Conservation (phyloP, 139 green algal genomes). For the Chlamydomonas schloesseri region DNA sequence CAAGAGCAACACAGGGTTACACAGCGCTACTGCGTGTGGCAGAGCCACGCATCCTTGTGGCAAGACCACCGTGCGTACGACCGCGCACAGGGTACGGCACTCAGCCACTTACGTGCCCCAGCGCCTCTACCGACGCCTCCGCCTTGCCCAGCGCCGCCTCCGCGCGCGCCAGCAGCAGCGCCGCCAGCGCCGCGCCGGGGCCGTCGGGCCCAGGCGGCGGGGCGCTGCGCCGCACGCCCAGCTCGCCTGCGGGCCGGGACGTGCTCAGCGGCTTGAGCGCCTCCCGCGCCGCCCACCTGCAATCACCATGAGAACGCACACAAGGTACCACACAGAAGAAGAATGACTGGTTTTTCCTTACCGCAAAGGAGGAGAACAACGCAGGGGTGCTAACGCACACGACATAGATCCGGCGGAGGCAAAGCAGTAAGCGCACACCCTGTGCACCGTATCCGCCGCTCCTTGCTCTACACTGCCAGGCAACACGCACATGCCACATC, state of each 20-base stretch:
- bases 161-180: conserved; percentile 28
- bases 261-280: conserved; percentile 21
- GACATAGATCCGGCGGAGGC: too few species aligned
- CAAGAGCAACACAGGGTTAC: too few species aligned
- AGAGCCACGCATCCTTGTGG: too few species aligned
- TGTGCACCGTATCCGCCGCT: too few species aligned
- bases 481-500: too few species aligned
- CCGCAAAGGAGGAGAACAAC: not conserved
- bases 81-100: too few species aligned
- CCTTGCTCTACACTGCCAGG: too few species aligned
- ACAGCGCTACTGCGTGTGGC: too few species aligned
- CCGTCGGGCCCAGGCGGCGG: not conserved
- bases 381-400: not conserved
- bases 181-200: conserved; percentile 37
- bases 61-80: too few species aligned
- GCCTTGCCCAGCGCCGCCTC: conserved; percentile 32
- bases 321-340: not conserved
- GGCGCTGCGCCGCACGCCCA: conserved; percentile 2
- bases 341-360: too few species aligned
- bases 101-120: not conserved
- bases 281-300: conserved; percentile 47
- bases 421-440: too few species aligned
- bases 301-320: not conserved
- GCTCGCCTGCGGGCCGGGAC: not conserved
- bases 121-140: conserved; percentile 2